These are phyloP conservation scores for Fusarium scirpi DNA, from an alignment of 2,329 filamentous ascomycete genomes.

Conservation along the genomic window DNA sequence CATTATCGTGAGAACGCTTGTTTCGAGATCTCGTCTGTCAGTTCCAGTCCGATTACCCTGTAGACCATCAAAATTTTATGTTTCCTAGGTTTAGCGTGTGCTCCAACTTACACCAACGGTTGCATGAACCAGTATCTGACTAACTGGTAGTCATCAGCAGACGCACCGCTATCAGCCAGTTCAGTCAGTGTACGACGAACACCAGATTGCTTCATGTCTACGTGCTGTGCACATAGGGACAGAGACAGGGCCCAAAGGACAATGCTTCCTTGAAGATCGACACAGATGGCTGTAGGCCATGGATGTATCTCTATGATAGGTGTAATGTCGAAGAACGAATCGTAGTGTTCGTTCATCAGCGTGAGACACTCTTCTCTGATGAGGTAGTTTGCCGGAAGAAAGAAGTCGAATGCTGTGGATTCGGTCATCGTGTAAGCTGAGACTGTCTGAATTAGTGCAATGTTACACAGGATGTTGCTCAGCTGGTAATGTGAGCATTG, in stretches of 20 bases:
- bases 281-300: constrained; percentile 11
- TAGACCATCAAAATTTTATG: neutral
- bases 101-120: neutral
- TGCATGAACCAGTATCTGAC: constrained; percentile 15
- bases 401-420: neutral
- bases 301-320: neutral
- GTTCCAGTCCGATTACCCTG: neutral
- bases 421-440: neutral
- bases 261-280: neutral
- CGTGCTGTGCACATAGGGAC: neutral
- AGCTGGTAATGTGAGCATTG: neutral
- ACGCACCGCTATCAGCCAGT: constrained; percentile 24
- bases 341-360: neutral
- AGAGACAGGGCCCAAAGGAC: constrained; percentile 20
- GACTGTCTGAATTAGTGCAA: neutral
- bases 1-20: neutral
- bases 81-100: no score
- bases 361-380: neutral
- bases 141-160: constrained; percentile 12
- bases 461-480: neutral
- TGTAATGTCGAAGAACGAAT: neutral
- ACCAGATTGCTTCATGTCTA: constrained; percentile 16
- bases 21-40: neutral
- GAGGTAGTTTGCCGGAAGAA: neutral
- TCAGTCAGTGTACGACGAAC: constrained; percentile 12